Conservation (phyloP, 2,329 filamentous ascomycete species). For the Tympanopsis confertula region DNA sequence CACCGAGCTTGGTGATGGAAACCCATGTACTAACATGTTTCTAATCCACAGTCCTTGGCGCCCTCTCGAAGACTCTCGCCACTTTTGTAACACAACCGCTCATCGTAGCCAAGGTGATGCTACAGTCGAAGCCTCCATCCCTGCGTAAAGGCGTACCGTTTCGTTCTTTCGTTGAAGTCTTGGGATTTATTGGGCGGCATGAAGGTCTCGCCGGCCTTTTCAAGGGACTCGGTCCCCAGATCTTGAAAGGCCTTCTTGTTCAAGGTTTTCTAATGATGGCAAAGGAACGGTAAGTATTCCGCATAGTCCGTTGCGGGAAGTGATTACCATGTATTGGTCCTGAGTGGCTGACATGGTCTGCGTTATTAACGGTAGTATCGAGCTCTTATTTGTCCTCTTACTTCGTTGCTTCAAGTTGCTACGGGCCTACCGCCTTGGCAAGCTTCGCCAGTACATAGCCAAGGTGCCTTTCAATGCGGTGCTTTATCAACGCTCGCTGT, state of each 20-base stretch:
- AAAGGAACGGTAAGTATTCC: conserved; percentile 73
- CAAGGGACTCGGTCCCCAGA: conserved; percentile 91
- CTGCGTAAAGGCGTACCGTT: conserved; percentile 80
- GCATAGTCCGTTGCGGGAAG: too few species aligned
- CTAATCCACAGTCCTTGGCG: conserved; percentile 62
- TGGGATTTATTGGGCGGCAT: conserved; percentile 82
- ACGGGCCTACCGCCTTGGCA: conserved; percentile 57
- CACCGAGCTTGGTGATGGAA: not conserved
- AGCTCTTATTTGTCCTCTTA: conserved; percentile 75
- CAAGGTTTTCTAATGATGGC: conserved; percentile 98
- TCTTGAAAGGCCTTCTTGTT: conserved; percentile 82
- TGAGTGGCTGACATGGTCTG: conserved; percentile 2
- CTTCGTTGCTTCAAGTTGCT: conserved; percentile 70
- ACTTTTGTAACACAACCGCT: conserved; percentile 88
- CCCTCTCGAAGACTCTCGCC: conserved; percentile 82
- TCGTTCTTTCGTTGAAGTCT: conserved; percentile 85
- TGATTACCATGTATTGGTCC: conserved; percentile 4
- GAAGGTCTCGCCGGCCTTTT: conserved; percentile 79
- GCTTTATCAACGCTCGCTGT: too few species aligned
- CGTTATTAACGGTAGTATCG: conserved; percentile 48
- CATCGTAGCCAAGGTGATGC: conserved; percentile 92
- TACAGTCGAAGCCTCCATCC: conserved; percentile 85
- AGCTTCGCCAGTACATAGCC: too few species aligned
- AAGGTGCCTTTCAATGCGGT: too few species aligned
- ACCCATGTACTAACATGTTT: not conserved